Evolutionary conservation across 2,329 filamentous ascomycete species (phyloP), one percentile per base, ranked within the genome.

Genomic region (Aspergillus neotritici): DNA sequence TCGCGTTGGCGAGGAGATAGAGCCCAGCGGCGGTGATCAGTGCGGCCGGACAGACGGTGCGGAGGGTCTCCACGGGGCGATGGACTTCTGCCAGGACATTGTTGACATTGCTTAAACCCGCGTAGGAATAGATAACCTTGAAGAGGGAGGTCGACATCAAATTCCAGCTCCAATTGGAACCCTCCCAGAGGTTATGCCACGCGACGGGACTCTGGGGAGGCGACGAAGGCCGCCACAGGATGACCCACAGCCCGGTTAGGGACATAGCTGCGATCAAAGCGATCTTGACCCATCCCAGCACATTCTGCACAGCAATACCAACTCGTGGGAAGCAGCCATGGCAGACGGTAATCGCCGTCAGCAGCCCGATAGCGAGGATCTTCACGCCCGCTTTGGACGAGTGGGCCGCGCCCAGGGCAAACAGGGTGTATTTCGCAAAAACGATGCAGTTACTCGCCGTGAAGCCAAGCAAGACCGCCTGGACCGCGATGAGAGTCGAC

Each of bases 61-160:
- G 80, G 12, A 87, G 62, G 0, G 83, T 87, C 11, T 75, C 68
- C 0, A 86, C 74, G 0, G 84, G 84, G 46, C 86, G 73, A 47
- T 79, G 79, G 14, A 87, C 82, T 58, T 87, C 83, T 56, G 83
- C 84, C 39, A 87, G 68, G 4, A 86, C 83, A 51, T 86, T 83
- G 63, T 82, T 84, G 49, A 82, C 72, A 47, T 86, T 86, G 40
- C 73, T 77, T 10, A 84, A 67, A 0, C 84, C 83, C 0, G 80
- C 72, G 44, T 85, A 87, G 0, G 82, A 83, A 59, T 86, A 86
- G 34, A 83, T 79, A 0, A 86, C 79, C 52, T 83, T 69, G 57
- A 69, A 65, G 7, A 87, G 64, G 0, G 82, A 76, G 0, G 83
- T 84, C 0, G 81, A 78, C n/a, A 87, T 68, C 1, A 78, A 70